A percentile compares a stretch with the other conserved stretches of the same genome.
Conservation (phyloP, 2,329 filamentous ascomycete species). For the Sporothrix dimorphospora region DNA sequence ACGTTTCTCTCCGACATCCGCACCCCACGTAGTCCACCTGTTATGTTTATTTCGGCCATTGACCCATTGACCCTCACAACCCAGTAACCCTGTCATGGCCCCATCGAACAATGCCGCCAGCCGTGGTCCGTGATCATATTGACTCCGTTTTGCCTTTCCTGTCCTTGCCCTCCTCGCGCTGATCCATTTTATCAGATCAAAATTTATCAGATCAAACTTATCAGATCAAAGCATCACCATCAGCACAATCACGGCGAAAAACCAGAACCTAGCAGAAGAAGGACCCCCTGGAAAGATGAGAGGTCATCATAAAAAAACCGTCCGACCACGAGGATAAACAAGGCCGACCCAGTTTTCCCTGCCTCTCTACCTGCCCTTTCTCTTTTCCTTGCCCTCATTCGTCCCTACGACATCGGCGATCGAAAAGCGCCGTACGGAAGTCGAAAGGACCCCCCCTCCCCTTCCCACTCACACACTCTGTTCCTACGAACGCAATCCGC, state of each 20-base stretch:
- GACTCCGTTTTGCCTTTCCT: background rate
- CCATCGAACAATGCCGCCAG: background rate
- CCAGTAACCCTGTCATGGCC: background rate
- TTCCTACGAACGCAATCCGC: background rate
- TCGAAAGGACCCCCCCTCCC: background rate
- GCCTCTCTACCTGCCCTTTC: too few relatives aligned
- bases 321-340: background rate
- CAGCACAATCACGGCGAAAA: background rate
- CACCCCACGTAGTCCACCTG: background rate
- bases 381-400: background rate
- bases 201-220: background rate
- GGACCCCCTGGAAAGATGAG: background rate
- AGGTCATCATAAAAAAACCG: background rate
- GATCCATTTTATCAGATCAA: background rate
- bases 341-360: background rate
- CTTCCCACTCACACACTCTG: background rate
- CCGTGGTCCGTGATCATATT: background rate
- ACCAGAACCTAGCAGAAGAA: background rate
- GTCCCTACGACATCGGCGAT: background rate
- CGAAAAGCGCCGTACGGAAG: background rate
- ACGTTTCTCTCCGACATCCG: background rate
- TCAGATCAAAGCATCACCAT: background rate
- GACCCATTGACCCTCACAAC: background rate
- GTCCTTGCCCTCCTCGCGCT: background rate
- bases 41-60: slow-evolving; percentile 1